phyloP scores from a whole-genome alignment of 2,329 filamentous ascomycete genomes.

The Stagonosporopsis rhizophila region DNA sequence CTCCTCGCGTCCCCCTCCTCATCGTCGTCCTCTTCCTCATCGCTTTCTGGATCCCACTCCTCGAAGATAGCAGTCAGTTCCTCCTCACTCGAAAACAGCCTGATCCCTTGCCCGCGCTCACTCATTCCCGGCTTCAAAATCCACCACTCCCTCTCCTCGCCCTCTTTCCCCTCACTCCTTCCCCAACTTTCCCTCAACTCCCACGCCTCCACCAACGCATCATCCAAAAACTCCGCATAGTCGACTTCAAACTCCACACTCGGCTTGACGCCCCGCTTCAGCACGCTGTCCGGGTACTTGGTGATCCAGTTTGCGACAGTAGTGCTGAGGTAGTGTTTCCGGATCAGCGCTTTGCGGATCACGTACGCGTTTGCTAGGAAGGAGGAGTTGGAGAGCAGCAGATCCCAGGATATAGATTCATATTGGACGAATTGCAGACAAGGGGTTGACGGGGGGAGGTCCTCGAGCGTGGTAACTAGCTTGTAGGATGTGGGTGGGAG shows the following conservation, averaged over 20 bases:
- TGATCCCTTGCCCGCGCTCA: constrained; percentile 91
- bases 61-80: constrained; percentile 90
- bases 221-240: constrained; percentile 95
- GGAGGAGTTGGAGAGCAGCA: constrained; percentile 67
- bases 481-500: constrained; percentile 64
- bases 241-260: constrained; percentile 91
- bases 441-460: constrained; percentile 56
- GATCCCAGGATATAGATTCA: constrained; percentile 85
- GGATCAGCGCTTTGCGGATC: constrained; percentile 93
- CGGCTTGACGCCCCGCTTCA: constrained; percentile 75
- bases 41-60: constrained; percentile 80
- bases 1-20: constrained; percentile 53
- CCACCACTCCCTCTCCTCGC: constrained; percentile 78
- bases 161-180: constrained; percentile 65
- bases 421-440: constrained; percentile 85
- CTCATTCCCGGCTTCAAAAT: constrained; percentile 98
- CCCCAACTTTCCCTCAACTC: constrained; percentile 82
- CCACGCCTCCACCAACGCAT: constrained; percentile 87
- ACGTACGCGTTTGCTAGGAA: constrained; percentile 87
- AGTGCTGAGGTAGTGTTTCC: constrained; percentile 90
- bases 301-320: constrained; percentile 85
- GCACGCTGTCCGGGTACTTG: constrained; percentile 76
- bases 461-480: constrained; percentile 60
- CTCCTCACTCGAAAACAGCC: constrained; percentile 83
- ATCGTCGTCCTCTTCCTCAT: constrained; percentile 60